These are phyloP conservation scores for Oenanthe sinensis DNA, from an alignment of 129 eudicot species.

Conservation along the genomic window DNA sequence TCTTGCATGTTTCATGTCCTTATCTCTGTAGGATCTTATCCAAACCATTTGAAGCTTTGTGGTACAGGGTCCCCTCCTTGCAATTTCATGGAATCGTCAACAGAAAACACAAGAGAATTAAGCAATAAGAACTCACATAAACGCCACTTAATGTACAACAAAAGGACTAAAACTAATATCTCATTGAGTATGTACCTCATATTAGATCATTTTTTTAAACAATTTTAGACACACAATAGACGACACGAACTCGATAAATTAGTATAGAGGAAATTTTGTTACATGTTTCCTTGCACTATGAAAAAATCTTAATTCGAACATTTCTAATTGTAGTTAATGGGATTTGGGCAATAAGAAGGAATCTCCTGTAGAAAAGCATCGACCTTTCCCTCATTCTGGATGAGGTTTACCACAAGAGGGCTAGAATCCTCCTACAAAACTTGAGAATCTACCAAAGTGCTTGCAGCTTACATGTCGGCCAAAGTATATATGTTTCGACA, in stretches of 20 bases:
- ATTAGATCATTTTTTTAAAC: neutral
- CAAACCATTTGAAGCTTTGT: conserved; percentile 6
- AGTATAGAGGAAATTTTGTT: too few relatives aligned
- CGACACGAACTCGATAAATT: too few relatives aligned
- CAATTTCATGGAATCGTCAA: neutral
- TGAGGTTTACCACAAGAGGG: conserved; percentile 7
- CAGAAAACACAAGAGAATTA: neutral
- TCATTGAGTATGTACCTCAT: neutral
- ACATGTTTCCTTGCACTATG: too few relatives aligned
- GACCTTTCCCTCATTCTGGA: neutral
- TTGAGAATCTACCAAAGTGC: conserved; percentile 5
- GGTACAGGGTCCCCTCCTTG: conserved; percentile 21
- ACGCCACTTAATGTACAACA: neutral
- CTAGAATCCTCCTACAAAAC: neutral
- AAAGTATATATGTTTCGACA: neutral
- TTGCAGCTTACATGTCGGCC: neutral
- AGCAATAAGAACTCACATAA: neutral
- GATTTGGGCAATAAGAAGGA: neutral
- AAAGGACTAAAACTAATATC: neutral
- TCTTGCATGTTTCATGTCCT: conserved; percentile 17
- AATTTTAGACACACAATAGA: neutral
- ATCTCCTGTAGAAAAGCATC: neutral
- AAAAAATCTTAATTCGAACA: too few relatives aligned
- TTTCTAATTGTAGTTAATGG: neutral
- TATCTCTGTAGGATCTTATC: conserved; percentile 21